Percentiles rank a stretch among this genome's conserved stretches.
Evolutionary conservation across 2,329 filamentous ascomycete genomes (phyloP).

Genomic region (Hypoxylon sp.): DNA sequence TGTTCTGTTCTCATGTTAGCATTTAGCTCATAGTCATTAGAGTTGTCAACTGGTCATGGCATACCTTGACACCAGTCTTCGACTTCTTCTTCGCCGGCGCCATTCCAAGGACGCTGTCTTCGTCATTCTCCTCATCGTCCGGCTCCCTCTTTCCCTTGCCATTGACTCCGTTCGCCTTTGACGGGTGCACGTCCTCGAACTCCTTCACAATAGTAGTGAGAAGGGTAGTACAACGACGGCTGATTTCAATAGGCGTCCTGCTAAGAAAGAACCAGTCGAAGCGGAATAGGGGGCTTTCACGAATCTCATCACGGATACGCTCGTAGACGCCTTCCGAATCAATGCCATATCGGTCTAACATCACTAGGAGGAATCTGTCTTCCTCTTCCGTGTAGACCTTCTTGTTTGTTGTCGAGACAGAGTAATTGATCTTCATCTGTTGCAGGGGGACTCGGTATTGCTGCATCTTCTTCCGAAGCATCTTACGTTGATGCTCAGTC

Average conservation of each 20-base stretch:
- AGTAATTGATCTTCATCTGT: slow-evolving; percentile 99
- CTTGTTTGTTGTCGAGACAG: slow-evolving; percentile 98
- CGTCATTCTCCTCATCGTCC: slow-evolving; percentile 87
- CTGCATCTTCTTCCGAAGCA: slow-evolving; percentile 94
- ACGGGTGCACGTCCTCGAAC: slow-evolving; percentile 78
- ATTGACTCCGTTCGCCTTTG: slow-evolving; percentile 71
- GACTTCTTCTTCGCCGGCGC: slow-evolving; percentile 94
- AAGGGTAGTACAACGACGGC: slow-evolving; percentile 91
- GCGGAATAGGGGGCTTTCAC: slow-evolving; percentile 92
- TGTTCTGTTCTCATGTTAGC: slow-evolving; percentile 74
- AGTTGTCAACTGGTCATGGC: slow-evolving; percentile 46
- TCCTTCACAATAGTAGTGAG: slow-evolving; percentile 95
- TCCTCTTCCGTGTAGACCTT: slow-evolving; percentile 99
- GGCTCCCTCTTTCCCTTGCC: slow-evolving; percentile 80
- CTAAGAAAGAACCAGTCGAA: slow-evolving; percentile 99
- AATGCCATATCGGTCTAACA: slow-evolving; percentile 91
- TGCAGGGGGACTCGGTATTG: slow-evolving; percentile 98
- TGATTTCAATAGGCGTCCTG: slow-evolving; percentile 91
- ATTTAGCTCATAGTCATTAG: neutral
- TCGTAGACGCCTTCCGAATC: slow-evolving; percentile 93
- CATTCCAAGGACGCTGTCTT: slow-evolving; percentile 82
- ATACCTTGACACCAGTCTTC: slow-evolving; percentile 89
- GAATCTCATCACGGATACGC: slow-evolving; percentile 95
- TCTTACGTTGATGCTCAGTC: slow-evolving; percentile 91
- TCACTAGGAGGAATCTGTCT: slow-evolving; percentile 92